These are phyloP conservation scores for Bryoerythrophyllum caledonicum DNA, from an alignment of 225 moss, liverwort and hornwort genomes.

Conservation along the genomic window DNA sequence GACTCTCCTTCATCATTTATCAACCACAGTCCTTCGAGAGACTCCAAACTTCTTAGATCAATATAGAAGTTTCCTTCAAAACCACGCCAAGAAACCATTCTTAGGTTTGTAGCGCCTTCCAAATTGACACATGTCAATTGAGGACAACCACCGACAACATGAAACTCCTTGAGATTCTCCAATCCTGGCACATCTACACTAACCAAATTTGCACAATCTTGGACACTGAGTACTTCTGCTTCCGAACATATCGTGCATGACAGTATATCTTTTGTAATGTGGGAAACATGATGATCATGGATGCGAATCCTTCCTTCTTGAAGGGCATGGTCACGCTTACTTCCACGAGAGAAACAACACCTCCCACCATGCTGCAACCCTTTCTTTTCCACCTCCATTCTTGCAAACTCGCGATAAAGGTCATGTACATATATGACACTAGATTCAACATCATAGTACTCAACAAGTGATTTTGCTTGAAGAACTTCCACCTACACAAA, in stretches of 20 bases:
- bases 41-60: not conserved
- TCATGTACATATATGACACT: not conserved
- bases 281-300: too few species aligned
- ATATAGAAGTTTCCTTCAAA: not conserved
- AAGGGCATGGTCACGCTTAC: not conserved
- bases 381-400: too few species aligned
- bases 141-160: not conserved
- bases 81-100: rapidly evolving
- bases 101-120: not conserved
- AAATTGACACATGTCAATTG: not conserved
- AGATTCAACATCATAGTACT: not conserved
- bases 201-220: not conserved
- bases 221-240: not conserved
- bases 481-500: not conserved
- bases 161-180: not conserved
- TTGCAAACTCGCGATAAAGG: too few species aligned
- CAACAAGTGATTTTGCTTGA: not conserved
- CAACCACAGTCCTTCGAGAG: not conserved
- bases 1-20: rapidly evolving
- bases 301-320: too few species aligned
- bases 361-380: not conserved
- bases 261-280: too few species aligned
- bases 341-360: not conserved
- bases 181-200: not conserved
- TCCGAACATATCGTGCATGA: not conserved